phyloP scores from a whole-genome alignment of 2,329 filamentous ascomycete species.

The Lojkania enalia region DNA sequence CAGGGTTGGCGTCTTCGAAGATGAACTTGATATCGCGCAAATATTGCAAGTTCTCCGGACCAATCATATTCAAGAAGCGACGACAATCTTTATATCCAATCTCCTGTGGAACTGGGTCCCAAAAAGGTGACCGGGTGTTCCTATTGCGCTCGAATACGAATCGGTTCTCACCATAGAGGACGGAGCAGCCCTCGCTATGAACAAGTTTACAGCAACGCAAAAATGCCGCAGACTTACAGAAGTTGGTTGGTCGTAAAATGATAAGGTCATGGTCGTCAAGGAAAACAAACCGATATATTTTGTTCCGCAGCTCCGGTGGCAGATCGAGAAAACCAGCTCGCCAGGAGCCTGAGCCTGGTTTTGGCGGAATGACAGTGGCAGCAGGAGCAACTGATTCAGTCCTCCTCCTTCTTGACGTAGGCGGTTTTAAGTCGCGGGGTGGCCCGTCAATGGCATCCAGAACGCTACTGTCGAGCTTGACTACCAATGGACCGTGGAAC shows the following conservation, averaged over 20 bases:
- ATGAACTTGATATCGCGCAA: slow-evolving; percentile 51
- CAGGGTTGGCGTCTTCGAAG: slow-evolving; percentile 52
- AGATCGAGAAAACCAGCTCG: slow-evolving; percentile 31
- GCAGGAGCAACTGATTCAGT: background rate
- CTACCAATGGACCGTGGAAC: slow-evolving; percentile 50
- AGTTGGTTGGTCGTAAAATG: slow-evolving; percentile 42
- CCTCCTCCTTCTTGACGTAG: slow-evolving; percentile 13
- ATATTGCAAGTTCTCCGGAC: slow-evolving; percentile 50
- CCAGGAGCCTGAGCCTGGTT: background rate
- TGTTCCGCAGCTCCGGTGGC: slow-evolving; percentile 52
- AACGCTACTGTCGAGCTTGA: slow-evolving; percentile 45
- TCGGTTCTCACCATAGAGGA: slow-evolving; percentile 56
- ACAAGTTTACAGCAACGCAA: slow-evolving; percentile 52
- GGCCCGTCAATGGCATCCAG: slow-evolving; percentile 15
- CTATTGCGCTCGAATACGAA: slow-evolving; percentile 50
- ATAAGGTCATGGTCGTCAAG: slow-evolving; percentile 38
- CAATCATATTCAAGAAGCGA: slow-evolving; percentile 53
- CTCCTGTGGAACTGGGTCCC: slow-evolving; percentile 48
- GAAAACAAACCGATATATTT: slow-evolving; percentile 52
- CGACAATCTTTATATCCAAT: slow-evolving; percentile 53
- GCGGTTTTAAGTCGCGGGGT: slow-evolving; percentile 22
- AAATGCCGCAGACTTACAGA: slow-evolving; percentile 49
- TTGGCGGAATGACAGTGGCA: background rate
- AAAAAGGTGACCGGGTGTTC: slow-evolving; percentile 46
- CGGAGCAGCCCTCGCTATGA: slow-evolving; percentile 49